These are phyloP conservation scores for Nicotiana attenuata DNA, from an alignment of 257 asterid genomes.

Conservation along the genomic window DNA sequence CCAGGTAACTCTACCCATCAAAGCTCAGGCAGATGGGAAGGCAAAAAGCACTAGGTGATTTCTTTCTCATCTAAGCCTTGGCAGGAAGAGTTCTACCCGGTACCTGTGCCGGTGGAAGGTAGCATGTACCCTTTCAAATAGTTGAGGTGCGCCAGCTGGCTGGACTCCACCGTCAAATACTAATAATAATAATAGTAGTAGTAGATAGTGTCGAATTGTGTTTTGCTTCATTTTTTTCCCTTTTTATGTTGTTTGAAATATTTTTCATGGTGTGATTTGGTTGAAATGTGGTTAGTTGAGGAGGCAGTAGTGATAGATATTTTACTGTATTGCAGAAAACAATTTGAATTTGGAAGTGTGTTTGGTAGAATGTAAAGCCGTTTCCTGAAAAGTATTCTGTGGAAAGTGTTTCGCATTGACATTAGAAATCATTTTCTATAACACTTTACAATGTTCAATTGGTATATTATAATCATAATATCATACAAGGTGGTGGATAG, in stretches of 20 bases:
- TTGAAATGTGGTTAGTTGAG: not conserved
- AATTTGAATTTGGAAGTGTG: not conserved
- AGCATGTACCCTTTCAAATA: no score
- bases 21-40: no score
- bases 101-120: no score
- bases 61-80: no score
- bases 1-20: no score
- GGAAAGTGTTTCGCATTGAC: not conserved
- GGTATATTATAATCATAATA: not conserved
- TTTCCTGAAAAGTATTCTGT: not conserved
- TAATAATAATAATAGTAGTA: no score
- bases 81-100: no score
- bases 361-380: not conserved
- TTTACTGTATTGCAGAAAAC: not conserved
- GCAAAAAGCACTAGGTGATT: no score
- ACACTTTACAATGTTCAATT: not conserved
- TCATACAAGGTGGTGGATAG: not conserved
- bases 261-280: not conserved
- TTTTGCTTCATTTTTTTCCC: not conserved
- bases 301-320: not conserved
- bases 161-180: no score
- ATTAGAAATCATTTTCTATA: not conserved
- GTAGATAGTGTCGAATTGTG: not conserved
- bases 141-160: no score
- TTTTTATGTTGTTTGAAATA: not conserved